phyloP scores from a whole-genome alignment of 177 flowering plant genomes.

The Vitis hybrid region DNA sequence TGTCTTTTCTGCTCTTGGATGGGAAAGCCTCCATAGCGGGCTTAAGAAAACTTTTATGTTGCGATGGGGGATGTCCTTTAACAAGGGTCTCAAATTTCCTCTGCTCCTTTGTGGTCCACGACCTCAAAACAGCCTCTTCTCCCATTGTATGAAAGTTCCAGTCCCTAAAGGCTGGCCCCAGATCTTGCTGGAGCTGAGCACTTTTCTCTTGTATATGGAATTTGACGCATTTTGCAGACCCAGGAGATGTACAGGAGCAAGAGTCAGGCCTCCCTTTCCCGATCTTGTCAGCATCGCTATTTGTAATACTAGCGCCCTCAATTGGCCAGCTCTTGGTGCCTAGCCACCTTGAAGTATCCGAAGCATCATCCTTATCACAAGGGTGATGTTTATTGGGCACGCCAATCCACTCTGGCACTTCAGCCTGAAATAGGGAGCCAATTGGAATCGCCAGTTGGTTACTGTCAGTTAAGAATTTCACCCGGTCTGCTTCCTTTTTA shows the following conservation, averaged over 20 bases:
- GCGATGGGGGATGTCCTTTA: slow-evolving; percentile 18
- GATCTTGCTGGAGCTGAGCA: slow-evolving; percentile 18
- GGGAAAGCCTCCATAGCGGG: slow-evolving; percentile 25
- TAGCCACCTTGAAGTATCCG: slow-evolving; percentile 28
- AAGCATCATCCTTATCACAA: neutral
- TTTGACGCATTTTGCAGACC: slow-evolving; percentile 30
- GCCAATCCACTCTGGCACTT: slow-evolving; percentile 26
- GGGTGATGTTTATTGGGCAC: neutral
- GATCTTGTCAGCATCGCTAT: slow-evolving; percentile 7
- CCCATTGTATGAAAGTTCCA: slow-evolving; percentile 50
- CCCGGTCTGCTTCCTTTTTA: no score
- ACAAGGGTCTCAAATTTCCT: slow-evolving; percentile 21
- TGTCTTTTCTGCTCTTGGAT: slow-evolving; percentile 21
- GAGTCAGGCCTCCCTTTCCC: slow-evolving; percentile 32
- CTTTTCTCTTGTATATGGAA: slow-evolving; percentile 27
- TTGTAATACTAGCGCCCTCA: neutral
- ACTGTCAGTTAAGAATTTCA: no score
- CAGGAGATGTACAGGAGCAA: slow-evolving; percentile 32
- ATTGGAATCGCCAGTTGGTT: slow-evolving; percentile 11
- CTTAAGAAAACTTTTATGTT: slow-evolving; percentile 25
- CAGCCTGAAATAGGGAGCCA: slow-evolving; percentile 37
- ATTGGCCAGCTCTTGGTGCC: slow-evolving; percentile 43
- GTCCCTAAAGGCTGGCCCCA: slow-evolving; percentile 34
- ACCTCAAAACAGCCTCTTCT: slow-evolving; percentile 25
- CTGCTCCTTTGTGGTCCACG: slow-evolving; percentile 33